Percentiles rank a stretch among this genome's conserved stretches.
Conservation (phyloP, 2,329 filamentous ascomycete genomes). For the Cordyceps javanica region DNA sequence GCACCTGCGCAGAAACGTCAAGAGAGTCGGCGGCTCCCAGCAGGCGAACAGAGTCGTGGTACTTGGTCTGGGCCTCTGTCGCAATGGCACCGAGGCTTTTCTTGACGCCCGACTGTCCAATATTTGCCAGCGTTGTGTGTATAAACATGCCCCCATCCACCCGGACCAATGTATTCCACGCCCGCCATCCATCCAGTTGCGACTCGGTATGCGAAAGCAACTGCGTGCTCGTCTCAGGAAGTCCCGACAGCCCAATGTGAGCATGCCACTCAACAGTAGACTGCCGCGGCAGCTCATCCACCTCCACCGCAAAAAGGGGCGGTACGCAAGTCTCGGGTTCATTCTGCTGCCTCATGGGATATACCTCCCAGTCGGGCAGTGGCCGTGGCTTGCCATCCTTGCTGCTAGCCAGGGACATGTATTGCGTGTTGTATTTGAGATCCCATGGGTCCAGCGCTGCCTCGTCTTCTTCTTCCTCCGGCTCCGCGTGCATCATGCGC, state of each 20-base stretch:
- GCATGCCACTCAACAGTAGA: constrained; percentile 81
- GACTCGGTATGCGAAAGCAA: constrained; percentile 18
- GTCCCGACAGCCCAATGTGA: constrained; percentile 48
- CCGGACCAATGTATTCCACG: constrained; percentile 23
- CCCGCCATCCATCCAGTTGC: constrained; percentile 20
- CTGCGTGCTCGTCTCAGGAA: constrained; percentile 24
- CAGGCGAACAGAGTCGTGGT: background rate
- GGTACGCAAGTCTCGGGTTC: constrained; percentile 39
- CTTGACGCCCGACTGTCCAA: background rate
- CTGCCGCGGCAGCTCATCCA: constrained; percentile 67
- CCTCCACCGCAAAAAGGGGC: constrained; percentile 68
- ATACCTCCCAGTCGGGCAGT: constrained; percentile 47
- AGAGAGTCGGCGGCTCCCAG: constrained; percentile 4
- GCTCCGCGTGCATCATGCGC: constrained; percentile 35
- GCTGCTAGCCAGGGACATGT: constrained; percentile 34
- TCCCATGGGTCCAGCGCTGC: constrained; percentile 63
- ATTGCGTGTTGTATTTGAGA: constrained; percentile 49
- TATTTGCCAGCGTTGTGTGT: constrained; percentile 25
- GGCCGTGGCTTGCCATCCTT: constrained; percentile 21
- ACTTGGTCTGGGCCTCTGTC: constrained; percentile 14
- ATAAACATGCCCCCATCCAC: constrained; percentile 19
- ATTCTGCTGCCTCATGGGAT: constrained; percentile 32
- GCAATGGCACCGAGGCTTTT: constrained; percentile 14
- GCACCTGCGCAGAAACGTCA: constrained; percentile 10
- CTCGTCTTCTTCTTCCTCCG: constrained; percentile 43